A percentile compares a stretch with the other conserved stretches of the same genome.
phyloP scores from a whole-genome alignment of 805 yeast genomes.

The Nakazawaea molendinolei region DNA sequence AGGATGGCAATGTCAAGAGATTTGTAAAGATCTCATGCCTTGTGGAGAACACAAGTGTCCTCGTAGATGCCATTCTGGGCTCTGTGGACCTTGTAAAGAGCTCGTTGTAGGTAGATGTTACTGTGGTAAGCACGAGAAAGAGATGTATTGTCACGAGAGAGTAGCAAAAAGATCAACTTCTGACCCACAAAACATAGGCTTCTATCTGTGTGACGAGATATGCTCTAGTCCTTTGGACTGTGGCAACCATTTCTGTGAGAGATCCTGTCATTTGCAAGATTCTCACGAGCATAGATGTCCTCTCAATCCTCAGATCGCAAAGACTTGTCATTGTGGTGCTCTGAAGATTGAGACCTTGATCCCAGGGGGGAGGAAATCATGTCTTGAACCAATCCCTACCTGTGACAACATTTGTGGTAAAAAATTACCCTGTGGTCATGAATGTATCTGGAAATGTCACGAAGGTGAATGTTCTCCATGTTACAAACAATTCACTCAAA shows the following conservation, averaged over 20 bases:
- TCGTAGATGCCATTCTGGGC: constrained; percentile 66
- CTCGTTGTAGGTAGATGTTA: constrained; percentile 51
- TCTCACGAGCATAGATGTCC: constrained; percentile 41
- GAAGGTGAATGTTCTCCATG: constrained; percentile 73
- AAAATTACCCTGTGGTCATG: constrained; percentile 62
- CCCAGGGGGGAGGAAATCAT: constrained; percentile 38
- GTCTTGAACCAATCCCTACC: constrained; percentile 76
- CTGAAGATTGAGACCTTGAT: constrained; percentile 34
- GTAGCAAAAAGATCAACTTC: constrained; percentile 27
- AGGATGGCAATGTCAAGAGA: constrained; percentile 63
- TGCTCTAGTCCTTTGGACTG: constrained; percentile 55
- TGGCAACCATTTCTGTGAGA: constrained; percentile 46
- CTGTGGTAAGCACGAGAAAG: constrained; percentile 55
- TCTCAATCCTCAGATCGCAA: constrained; percentile 49
- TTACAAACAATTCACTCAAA: constrained; percentile 37
- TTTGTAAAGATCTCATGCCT: constrained; percentile 59
- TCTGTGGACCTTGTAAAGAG: constrained; percentile 70
- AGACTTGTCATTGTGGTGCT: constrained; percentile 78
- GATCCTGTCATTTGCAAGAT: constrained; percentile 46
- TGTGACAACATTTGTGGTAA: constrained; percentile 66
- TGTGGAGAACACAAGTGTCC: constrained; percentile 67
- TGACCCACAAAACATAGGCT: constrained; percentile 30
- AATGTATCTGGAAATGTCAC: constrained; percentile 67
- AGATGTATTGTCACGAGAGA: constrained; percentile 38
- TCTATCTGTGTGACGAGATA: constrained; percentile 36